Conservation (phyloP, 2,329 filamentous ascomycete genomes). For the Hymenoscyphus linearis region DNA sequence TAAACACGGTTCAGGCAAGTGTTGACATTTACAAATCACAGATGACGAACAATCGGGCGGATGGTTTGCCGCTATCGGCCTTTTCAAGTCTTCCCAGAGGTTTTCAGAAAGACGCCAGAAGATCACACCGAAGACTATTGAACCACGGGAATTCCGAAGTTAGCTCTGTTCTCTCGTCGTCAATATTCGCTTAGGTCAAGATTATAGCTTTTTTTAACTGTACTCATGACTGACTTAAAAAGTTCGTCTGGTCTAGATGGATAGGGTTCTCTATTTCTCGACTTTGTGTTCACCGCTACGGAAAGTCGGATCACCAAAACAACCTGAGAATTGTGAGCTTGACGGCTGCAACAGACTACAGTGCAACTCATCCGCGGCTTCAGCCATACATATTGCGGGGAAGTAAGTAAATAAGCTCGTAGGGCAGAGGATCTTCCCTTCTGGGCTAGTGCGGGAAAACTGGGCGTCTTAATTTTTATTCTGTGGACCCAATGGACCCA, state of each 20-base stretch:
- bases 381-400: background rate
- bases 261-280: background rate
- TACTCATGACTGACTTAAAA: background rate
- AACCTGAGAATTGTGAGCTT: background rate
- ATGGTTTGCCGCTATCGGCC: no score
- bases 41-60: no score
- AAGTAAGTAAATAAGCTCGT: background rate
- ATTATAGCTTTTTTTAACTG: background rate
- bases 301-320: background rate
- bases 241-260: background rate
- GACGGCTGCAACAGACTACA: no score
- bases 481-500: background rate
- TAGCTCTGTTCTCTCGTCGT: background rate
- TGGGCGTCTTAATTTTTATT: background rate
- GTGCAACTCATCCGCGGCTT: background rate
- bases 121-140: background rate
- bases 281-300: background rate
- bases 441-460: background rate
- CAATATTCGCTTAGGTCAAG: background rate
- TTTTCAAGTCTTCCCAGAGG: no score
- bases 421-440: background rate
- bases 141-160: background rate
- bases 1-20: no score
- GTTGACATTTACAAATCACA: no score
- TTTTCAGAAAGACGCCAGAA: background rate